Evolutionary conservation across 768 basidiomycete genomes (phyloP).

Genomic region (Hygrophorus russula): DNA sequence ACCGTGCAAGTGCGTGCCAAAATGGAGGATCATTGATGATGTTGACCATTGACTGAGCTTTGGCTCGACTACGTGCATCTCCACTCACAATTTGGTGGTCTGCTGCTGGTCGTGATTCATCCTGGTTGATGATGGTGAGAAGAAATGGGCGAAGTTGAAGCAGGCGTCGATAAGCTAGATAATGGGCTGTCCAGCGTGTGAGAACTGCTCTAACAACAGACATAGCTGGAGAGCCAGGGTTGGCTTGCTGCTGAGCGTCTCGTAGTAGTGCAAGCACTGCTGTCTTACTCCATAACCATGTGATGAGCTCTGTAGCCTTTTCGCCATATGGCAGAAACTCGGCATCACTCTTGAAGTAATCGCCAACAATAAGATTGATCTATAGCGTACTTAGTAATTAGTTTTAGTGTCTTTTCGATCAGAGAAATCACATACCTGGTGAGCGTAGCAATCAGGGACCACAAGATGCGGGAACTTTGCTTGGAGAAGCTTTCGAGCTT

Average conservation of each 20-base stretch:
- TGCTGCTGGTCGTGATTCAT: constrained; percentile 4
- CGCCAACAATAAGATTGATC: background rate
- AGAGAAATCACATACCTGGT: constrained; percentile 22
- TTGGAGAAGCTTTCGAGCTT: constrained; percentile 12
- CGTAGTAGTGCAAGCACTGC: constrained; percentile 18
- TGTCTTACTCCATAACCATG: constrained; percentile 15
- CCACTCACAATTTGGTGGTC: too few species aligned
- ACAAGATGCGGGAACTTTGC: constrained; percentile 17
- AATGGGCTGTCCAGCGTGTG: constrained; percentile 26
- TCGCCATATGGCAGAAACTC: background rate
- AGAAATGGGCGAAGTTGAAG: constrained; percentile 18
- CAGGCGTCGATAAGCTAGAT: constrained; percentile 20
- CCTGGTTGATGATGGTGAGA: too few species aligned
- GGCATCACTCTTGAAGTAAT: background rate
- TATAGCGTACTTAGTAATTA: background rate
- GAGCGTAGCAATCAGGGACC: constrained; percentile 23
- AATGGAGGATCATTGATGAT: constrained; percentile 18
- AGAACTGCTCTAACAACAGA: constrained; percentile 22
- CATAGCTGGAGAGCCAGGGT: constrained; percentile 6
- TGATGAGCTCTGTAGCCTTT: background rate
- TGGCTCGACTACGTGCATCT: too few species aligned
- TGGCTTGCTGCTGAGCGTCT: constrained; percentile 9
- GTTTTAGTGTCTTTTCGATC: too few species aligned
- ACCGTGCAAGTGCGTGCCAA: constrained; percentile 20
- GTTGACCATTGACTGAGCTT: constrained; percentile 16